Base-by-base conservation (phyloP, 2,329 filamentous ascomycete species). In the Fusarium armeniacum region DNA sequence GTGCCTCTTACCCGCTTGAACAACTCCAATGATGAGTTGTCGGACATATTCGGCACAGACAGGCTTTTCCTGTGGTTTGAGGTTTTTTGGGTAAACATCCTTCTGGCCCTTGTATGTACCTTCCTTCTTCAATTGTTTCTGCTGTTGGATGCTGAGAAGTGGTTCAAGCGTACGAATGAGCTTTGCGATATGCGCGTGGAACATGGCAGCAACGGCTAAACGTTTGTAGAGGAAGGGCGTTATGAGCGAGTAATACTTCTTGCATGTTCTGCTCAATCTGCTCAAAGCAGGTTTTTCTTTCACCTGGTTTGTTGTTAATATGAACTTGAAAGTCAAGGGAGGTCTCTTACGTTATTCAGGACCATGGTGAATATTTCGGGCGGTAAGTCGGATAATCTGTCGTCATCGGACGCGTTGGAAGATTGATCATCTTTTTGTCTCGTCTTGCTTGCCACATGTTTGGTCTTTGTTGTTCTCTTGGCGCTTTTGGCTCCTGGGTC, bases 161-260 rank as follows among this genome's bases (percentile, higher is more conserved):
- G 63, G 69, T 35, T 70, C 69, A 13, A 72, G 40, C 8, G 58
- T 38, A 22, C 67, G 66, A 9, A 70, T 73, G 18, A 73, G 38
- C 33, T 65, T 66, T 24, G 30, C 38, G 8, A 73, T 71, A 33
- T 71, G 53, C 1, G 61, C 63, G 26, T 71, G 62, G 22, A 47
- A 62, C 45, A 41, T 30, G 16, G 54, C 59, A 22, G 44, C 55
- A 6, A 64, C 62, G 0, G 55, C 40, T 13, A 73, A 16, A 6
- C 60, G 71, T 2, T 52, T 41, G 20, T 73, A 52, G 7, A 73
- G 59, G 3, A 26, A 52, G 7, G 68, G 70, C 2, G 58, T 47
- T 24, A 65, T 36, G 18, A 67, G 35, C 1, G 46, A 44, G 28
- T 73, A 36, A 24, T 47, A 67, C 15, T 5, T 38, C 28, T 71